Evolutionary conservation across 495 filamentous ascomycete species (phyloP).

Genomic region (Ramalina peruviana): DNA sequence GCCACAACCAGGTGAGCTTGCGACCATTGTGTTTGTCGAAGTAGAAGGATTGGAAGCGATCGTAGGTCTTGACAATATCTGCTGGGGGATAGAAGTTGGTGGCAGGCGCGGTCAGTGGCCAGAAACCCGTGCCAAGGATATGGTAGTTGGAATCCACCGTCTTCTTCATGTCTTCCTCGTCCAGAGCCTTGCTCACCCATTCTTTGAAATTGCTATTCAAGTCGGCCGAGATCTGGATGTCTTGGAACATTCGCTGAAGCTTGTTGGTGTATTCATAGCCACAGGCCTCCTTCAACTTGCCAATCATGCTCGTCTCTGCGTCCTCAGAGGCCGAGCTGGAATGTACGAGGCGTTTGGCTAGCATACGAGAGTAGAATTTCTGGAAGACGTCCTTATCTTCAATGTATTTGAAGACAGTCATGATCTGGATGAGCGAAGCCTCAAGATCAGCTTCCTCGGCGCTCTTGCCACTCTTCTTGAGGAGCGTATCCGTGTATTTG

Average conservation of each 20-base stretch:
- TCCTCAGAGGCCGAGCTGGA: slow-evolving; percentile 90
- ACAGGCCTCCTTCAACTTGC: slow-evolving; percentile 96
- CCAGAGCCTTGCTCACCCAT: slow-evolving; percentile 45
- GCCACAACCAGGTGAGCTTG: slow-evolving; percentile 96
- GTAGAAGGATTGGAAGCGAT: slow-evolving; percentile 84
- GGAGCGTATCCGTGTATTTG: slow-evolving; percentile 86
- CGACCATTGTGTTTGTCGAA: slow-evolving; percentile 89
- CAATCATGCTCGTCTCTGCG: slow-evolving; percentile 98
- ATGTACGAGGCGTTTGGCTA: slow-evolving; percentile 89
- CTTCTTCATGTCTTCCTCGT: slow-evolving; percentile 45
- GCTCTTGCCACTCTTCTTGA: slow-evolving; percentile 84
- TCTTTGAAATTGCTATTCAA: slow-evolving; percentile 77
- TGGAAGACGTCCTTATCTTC: slow-evolving; percentile 99
- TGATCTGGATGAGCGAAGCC: slow-evolving; percentile 81
- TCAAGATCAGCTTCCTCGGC: slow-evolving; percentile 90
- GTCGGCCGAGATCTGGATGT: slow-evolving; percentile 97
- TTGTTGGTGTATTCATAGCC: slow-evolving; percentile 99
- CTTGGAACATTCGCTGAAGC: slow-evolving; percentile 98
- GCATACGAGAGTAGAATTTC: slow-evolving; percentile 95
- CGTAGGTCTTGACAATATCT: slow-evolving; percentile 73
- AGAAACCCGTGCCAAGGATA: slow-evolving; percentile 92
- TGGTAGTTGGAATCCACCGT: slow-evolving; percentile 67
- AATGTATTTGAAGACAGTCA: slow-evolving; percentile 99
- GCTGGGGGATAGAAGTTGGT: slow-evolving; percentile 77
- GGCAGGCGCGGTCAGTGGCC: slow-evolving; percentile 75